These are phyloP conservation scores for Amylocarpus encephaloides DNA, from an alignment of 2,329 filamentous ascomycete species.

Conservation along the genomic window DNA sequence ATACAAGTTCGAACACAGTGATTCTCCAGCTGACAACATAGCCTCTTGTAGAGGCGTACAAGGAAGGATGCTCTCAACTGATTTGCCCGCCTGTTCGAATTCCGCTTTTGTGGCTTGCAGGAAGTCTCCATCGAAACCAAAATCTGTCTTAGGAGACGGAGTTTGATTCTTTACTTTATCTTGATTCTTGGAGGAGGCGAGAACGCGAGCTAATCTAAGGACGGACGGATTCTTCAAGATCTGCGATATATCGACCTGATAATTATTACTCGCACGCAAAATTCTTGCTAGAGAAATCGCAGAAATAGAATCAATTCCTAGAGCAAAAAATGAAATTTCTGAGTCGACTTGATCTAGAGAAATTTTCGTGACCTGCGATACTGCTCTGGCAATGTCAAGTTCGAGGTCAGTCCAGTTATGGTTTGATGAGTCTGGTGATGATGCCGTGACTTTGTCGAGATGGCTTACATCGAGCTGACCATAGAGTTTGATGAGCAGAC, in stretches of 20 bases:
- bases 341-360: conserved; percentile 44
- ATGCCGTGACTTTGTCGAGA: conserved; percentile 35
- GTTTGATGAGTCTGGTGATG: conserved; percentile 8
- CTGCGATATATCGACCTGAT: conserved; percentile 56
- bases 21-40: conserved; percentile 61
- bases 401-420: conserved; percentile 50
- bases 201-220: conserved; percentile 46
- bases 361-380: conserved; percentile 46
- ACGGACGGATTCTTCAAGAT: conserved; percentile 65
- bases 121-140: conserved; percentile 22
- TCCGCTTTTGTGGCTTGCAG: conserved; percentile 9
- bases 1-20: conserved; percentile 49
- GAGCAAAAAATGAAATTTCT: conserved; percentile 66
- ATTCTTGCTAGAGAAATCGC: conserved; percentile 63
- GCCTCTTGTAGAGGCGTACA: conserved; percentile 85
- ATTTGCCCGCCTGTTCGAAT: conserved; percentile 21
- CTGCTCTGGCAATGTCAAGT: conserved; percentile 43
- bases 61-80: conserved; percentile 57
- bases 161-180: no score
- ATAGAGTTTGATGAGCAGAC: conserved; percentile 45
- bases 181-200: neutral
- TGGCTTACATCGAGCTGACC: conserved; percentile 37
- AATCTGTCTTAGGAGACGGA: conserved; percentile 5
- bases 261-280: conserved; percentile 42
- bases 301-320: conserved; percentile 79